phyloP scores from a whole-genome alignment of 2,329 filamentous ascomycete species.

The Sporothrix schenckii region DNA sequence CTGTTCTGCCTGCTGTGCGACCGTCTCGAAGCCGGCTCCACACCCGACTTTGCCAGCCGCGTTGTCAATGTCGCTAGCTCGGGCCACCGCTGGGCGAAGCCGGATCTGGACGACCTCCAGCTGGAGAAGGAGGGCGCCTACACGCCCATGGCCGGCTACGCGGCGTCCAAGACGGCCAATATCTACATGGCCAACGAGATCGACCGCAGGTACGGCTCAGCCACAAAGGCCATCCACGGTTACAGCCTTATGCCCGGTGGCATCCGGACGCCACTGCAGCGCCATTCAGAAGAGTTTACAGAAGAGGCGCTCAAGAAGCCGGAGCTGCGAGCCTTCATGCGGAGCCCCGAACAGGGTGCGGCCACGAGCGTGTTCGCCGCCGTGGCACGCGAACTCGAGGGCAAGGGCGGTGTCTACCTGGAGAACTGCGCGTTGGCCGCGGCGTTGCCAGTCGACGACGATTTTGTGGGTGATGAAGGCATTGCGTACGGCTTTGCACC shows the following conservation, averaged over 20 bases:
- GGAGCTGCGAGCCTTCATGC: constrained; percentile 31
- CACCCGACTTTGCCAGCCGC: constrained; percentile 47
- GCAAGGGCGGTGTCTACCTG: constrained; percentile 49
- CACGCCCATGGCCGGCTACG: constrained; percentile 46
- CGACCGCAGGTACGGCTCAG: constrained; percentile 49
- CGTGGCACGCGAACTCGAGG: constrained; percentile 45
- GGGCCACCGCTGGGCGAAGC: constrained; percentile 44
- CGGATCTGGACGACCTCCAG: constrained; percentile 49
- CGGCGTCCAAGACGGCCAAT: constrained; percentile 51
- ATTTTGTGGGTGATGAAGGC: not conserved
- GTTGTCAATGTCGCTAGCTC: constrained; percentile 51
- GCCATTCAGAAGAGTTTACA: constrained; percentile 38
- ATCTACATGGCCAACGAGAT: constrained; percentile 53
- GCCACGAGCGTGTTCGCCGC: constrained; percentile 49
- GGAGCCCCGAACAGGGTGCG: constrained; percentile 48
- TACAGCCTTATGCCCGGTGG: constrained; percentile 51
- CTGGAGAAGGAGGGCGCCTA: constrained; percentile 43
- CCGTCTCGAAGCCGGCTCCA: constrained; percentile 47
- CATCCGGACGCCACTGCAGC: constrained; percentile 43
- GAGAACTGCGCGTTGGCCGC: constrained; percentile 45
- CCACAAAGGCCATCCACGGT: constrained; percentile 45
- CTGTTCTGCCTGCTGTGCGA: constrained; percentile 54
- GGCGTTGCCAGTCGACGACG: not conserved
- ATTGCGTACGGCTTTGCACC: constrained; percentile 23
- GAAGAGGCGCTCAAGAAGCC: constrained; percentile 32